Base-by-base conservation (phyloP, 1,284 basidiomycete genomes). In the Erythrobasidium hasegawianum region DNA sequence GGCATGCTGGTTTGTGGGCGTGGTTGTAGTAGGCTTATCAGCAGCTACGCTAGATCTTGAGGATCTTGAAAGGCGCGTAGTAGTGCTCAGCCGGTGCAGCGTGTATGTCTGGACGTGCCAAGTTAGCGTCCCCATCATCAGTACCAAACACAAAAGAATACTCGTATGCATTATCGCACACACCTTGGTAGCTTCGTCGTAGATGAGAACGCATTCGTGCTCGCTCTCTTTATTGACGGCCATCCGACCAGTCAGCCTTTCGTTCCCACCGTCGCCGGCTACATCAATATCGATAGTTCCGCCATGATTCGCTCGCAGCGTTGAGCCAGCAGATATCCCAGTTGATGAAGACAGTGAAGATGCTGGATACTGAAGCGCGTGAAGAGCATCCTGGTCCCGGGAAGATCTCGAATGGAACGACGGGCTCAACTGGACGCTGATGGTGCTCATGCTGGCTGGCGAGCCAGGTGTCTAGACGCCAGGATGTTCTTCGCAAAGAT, bases 151-250 rank as follows among this genome's bases (percentile, higher is more conserved):
- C 11, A 11, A 33, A 33, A n/a, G n/a, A n/a, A n/a, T n/a, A 5
- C 33, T 33, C 5, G 11, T 5, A 33, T 5, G 33, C 4, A 11
- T 3, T n/a, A 9, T 13, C 11, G 33, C 10, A 29, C 62, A 52
- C 11, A 65, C 62, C 62, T 45, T 41, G 4, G 62, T 29, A 10
- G 29, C 56, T 16, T 65, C 62, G 26, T 65, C 56, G 24, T 52
- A 65, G 14, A 65, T 26, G 18, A 65, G 43, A 5, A 65, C 62
- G 26, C 54, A 65, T 22, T 65, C 62, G 20, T 57, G 55, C 33
- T 33, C 33, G 33, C 33, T 33, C 8, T 64, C 61, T 40, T 47
- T 41, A 14, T 41, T 33, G 47, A 18, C 13, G 18, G 14, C 16
- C 50, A 53, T 53, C 50, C 16, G 5, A 8, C 50, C 50, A 16